Base-by-base conservation (phyloP, 2,329 filamentous ascomycete species). In the Cladosporium sp. region DNA sequence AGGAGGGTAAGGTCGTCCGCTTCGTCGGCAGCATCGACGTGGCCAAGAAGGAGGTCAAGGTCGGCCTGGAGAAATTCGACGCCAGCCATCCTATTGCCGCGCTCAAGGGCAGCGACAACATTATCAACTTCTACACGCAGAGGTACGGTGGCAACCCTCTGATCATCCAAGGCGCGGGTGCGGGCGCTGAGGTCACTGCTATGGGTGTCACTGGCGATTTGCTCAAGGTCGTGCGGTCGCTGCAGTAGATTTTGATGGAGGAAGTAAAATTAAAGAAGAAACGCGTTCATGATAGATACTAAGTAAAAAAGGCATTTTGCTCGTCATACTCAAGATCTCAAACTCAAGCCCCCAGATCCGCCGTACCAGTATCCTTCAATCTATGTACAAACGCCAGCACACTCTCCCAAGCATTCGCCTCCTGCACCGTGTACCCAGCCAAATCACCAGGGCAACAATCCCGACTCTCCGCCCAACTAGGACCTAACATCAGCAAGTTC, bases 111-210 rank as follows among this genome's bases (percentile, higher is more conserved):
- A 97, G 91, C 69, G 93, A 97, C 68, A 98, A 98, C 75, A 95
- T 98, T 67, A 95, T 98, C 67, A 95, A 85, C 76, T 96, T 98
- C 77, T 95, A 96, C 72, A 98, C 93, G 5, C 86, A 94, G 77
- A 80, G 93, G 62, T 98, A 98, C 66, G 90, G 90, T 52, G 79
- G 77, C 66, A 94, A 92, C 70, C 91, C 93, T 38, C 76, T 98
- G 55, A 95, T 96, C 65, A 82, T 98, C 56, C 92, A 97, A 74
- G 93, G 93, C 53, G 90, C 89, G 30, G 93, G 73, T 54, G 93
- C 93, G 20, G 93, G 93, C 60, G 91, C 88, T 57, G 91, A 96
- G 38, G 90, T 97, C 47, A 98, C 93, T 29, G 93, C 93, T 22
- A 97, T 97, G 92, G 93, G 93, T 53, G 92, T 98, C 40, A 90